Percentiles rank a stretch among this genome's conserved stretches.
Evolutionary conservation across 225 moss, liverwort and hornwort species (phyloP).

Genomic region (Physcomitrium patens): DNA sequence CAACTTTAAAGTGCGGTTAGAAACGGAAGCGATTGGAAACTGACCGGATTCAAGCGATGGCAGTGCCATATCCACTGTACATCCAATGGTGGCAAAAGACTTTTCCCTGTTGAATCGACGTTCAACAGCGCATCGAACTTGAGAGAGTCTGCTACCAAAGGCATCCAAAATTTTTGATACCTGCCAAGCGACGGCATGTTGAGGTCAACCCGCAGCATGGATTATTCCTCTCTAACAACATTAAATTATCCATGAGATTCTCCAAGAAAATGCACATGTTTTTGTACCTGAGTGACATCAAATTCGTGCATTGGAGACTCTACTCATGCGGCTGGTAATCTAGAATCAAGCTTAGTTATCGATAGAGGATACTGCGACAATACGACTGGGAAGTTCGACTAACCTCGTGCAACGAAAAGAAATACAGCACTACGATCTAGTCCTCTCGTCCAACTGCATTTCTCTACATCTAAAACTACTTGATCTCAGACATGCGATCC

Average conservation of each 20-base stretch:
- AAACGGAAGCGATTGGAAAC: neutral
- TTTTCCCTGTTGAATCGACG: conserved; percentile 44
- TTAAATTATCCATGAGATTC: neutral
- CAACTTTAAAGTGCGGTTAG: neutral
- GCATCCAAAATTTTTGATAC: conserved; percentile 74
- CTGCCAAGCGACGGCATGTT: conserved; percentile 30
- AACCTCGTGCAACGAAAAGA: neutral
- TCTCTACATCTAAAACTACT: neutral
- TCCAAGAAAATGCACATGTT: neutral
- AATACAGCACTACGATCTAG: conserved; percentile 15
- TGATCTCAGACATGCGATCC: neutral
- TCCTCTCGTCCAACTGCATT: neutral
- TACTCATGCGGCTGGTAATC: neutral
- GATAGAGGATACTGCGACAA: neutral
- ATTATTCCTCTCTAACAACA: neutral
- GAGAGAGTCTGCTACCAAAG: conserved; percentile 58
- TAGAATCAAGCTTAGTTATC: neutral
- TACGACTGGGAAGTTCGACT: neutral
- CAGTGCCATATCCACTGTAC: conserved; percentile 91
- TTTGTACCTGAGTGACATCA: neutral
- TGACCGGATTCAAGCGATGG: conserved; percentile 79
- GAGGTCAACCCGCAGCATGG: conserved; percentile 11
- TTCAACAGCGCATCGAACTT: conserved; percentile 42
- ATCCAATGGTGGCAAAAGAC: conserved; percentile 77
- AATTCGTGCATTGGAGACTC: neutral